Base-by-base conservation (phyloP, 2,329 filamentous ascomycete genomes). In the Gremmenia infestans region DNA sequence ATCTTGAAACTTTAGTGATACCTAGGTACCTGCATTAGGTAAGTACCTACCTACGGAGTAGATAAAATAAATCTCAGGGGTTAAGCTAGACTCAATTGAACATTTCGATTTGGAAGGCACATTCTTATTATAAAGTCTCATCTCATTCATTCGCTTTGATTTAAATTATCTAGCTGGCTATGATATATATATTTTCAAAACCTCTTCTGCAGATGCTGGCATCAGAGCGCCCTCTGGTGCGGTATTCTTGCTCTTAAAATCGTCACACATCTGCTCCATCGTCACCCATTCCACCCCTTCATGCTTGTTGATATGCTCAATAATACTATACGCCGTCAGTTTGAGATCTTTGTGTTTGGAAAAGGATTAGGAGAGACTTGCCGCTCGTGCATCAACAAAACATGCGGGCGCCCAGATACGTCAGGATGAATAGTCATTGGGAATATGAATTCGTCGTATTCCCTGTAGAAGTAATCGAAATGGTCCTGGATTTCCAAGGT, bases 341-440 rank as follows among this genome's bases (percentile, higher is more conserved):
- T 76, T 77, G 49, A 86, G n/a, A 85, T 87, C 66, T 86, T 87
- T 50, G 86, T 90, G 76, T 75, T 49, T 58, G 53, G 15, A 36
- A 14, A 35, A 19, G 17, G 17, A 23, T 23, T 22, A 45, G 7
- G 40, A 48, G 19, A 7, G 25, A 65, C 71, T 63, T 69, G 82
- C 78, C 84, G 78, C 71, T 90, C 85, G 60, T 89, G 85, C 86
- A 90, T 89, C 6, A 89, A 72, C 28, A 91, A 64, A 0, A 84
- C 87, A 70, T 91, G 87, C 0, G 87, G 87, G 17, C 86, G 77
- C 0, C 88, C 88, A 3, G 81, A 85, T 0, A 88, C 84, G 65
- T 91, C 87, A 0, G 87, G 88, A 69, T 91, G 87, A 37, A 90
- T 86, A 0, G 87, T 91, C 70, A 91, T 87, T 0, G 88, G 87